Percentiles rank a stretch among this genome's conserved stretches.
Evolutionary conservation across 305 asterid species (phyloP).

Genomic region (Lippia alba): DNA sequence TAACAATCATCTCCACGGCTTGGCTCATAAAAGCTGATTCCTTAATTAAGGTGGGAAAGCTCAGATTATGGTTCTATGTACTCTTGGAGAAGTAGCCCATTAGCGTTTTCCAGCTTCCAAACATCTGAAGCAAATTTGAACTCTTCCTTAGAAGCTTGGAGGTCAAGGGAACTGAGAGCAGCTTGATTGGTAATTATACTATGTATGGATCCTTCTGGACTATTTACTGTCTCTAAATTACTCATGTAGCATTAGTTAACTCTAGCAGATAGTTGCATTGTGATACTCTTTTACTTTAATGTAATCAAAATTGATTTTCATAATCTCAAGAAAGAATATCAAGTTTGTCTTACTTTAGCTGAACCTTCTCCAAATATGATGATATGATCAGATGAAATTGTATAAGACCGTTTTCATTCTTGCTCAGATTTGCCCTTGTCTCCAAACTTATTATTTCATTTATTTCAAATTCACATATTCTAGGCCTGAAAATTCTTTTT

Average conservation of each 20-base stretch:
- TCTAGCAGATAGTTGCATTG: conserved; percentile 14
- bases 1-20: no score
- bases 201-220: conserved; percentile 7
- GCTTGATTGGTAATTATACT: conserved; percentile 29
- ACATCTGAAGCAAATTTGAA: not conserved
- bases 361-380: conserved; percentile 17
- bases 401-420: not conserved
- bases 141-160: conserved; percentile 18
- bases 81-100: not conserved
- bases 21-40: not conserved
- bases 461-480: not conserved
- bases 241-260: not conserved
- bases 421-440: not conserved
- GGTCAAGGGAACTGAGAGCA: conserved; percentile 1
- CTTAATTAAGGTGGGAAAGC: conserved; percentile 11
- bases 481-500: not conserved
- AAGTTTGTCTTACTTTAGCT: not conserved
- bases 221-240: not conserved
- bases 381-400: not conserved
- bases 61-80: not conserved
- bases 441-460: not conserved
- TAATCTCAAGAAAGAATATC: not conserved
- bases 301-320: not conserved
- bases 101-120: not conserved
- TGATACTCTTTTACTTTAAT: not conserved